Percentiles rank a stretch among this genome's conserved stretches.
Evolutionary conservation across 169 alveolate genomes (phyloP).

Genomic region (Plasmodium berghei): DNA sequence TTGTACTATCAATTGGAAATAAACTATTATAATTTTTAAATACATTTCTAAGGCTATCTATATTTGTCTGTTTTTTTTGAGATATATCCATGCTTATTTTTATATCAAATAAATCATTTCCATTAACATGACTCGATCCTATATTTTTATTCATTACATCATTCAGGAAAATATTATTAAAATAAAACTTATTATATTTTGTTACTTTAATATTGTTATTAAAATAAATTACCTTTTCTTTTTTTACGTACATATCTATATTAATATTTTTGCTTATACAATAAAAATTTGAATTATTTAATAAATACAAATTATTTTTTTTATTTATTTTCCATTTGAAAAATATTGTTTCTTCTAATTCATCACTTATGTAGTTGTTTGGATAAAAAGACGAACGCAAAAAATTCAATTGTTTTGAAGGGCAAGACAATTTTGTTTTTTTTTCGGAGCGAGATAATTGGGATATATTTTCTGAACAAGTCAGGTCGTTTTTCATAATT

Average conservation of each 20-base stretch:
- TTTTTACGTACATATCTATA: not conserved
- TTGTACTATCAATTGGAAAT: too few species aligned
- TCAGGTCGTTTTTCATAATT: conserved; percentile 7
- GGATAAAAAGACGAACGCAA: too few species aligned
- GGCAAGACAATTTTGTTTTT: too few species aligned
- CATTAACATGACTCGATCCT: too few species aligned
- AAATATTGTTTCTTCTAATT: conserved; percentile 6
- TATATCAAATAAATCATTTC: too few species aligned
- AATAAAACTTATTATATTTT: not conserved
- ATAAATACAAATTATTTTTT: conserved; percentile 15
- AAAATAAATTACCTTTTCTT: conserved; percentile 27
- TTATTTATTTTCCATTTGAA: conserved; percentile 7
- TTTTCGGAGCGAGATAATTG: not conserved
- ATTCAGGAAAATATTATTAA: conserved; percentile 1
- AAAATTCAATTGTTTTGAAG: too few species aligned
- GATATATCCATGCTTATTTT: too few species aligned
- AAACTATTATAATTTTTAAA: too few species aligned
- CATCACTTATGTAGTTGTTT: not conserved
- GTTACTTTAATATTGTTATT: conserved; percentile 3
- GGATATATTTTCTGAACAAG: conserved; percentile 11
- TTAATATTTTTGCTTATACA: conserved; percentile 36
- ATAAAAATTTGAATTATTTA: not conserved
- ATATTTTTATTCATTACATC: not conserved
- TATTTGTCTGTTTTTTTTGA: too few species aligned
- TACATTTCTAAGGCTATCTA: too few species aligned